phyloP scores from a whole-genome alignment of 2,329 filamentous ascomycete species.

The Clarireedia monteithiana region DNA sequence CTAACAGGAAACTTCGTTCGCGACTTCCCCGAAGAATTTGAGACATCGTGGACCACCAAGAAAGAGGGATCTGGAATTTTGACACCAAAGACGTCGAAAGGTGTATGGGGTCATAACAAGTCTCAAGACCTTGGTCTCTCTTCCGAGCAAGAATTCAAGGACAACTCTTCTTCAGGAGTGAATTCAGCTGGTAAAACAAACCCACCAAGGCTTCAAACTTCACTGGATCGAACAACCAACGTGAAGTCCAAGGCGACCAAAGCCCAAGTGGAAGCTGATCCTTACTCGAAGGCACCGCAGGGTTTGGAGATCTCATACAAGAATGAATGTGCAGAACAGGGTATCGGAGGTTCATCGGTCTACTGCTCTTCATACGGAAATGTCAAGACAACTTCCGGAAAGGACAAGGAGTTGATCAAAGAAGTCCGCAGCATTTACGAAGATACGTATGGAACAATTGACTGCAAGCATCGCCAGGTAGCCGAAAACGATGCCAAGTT shows the following conservation, averaged over 20 bases:
- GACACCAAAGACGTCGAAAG: conserved; percentile 10
- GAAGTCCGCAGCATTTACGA: conserved; percentile 37
- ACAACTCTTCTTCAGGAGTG: conserved; percentile 7
- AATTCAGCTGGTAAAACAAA: conserved; percentile 20
- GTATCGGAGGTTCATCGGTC: conserved; percentile 12
- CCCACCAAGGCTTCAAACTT: conserved; percentile 22
- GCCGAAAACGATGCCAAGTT: conserved; percentile 1
- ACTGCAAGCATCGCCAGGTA: conserved; percentile 25
- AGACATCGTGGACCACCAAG: conserved; percentile 34
- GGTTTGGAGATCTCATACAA: conserved; percentile 5
- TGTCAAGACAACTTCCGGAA: conserved; percentile 5
- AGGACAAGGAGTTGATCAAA: conserved; percentile 29
- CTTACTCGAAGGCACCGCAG: conserved; percentile 7
- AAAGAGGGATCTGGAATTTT: conserved; percentile 12
- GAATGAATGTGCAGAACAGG: conserved; percentile 10
- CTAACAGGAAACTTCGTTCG: conserved; percentile 42
- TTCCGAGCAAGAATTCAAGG: conserved; percentile 9
- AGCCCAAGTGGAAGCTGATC: not conserved
- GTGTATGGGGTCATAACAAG: not conserved
- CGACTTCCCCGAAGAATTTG: conserved; percentile 47
- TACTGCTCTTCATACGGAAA: conserved; percentile 12
- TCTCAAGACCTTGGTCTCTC: too few relatives aligned
- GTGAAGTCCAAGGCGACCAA: not conserved
- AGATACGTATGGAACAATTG: conserved; percentile 33
- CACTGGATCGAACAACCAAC: conserved; percentile 22